These are phyloP conservation scores for Candida lessepsii DNA, from an alignment of 805 yeast genomes.

Conservation along the genomic window DNA sequence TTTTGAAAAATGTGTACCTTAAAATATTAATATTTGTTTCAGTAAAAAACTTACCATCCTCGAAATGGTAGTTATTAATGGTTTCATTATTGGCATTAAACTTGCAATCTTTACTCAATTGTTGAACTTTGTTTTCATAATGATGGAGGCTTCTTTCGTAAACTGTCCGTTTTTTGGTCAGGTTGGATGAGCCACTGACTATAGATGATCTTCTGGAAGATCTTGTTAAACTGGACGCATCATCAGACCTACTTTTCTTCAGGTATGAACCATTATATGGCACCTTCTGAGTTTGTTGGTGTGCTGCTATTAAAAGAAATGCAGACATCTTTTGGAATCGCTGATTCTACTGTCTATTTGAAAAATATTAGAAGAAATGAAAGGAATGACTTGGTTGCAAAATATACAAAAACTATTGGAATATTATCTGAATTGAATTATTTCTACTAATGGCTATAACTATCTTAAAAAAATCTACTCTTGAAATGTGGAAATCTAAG, in stretches of 20 bases:
- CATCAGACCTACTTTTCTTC: constrained; percentile 7
- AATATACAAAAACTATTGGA: not conserved
- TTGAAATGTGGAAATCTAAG: not conserved
- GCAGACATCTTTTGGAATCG: constrained; percentile 15
- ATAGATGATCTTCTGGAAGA: constrained; percentile 12
- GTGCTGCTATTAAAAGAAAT: constrained; percentile 14
- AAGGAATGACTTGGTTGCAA: not conserved
- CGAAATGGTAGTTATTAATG: constrained; percentile 10
- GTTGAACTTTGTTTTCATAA: constrained; percentile 9
- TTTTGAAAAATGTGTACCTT: constrained; percentile 15
- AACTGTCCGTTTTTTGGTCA: constrained; percentile 1
- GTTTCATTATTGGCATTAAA: constrained; percentile 13
- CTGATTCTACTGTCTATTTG: not conserved
- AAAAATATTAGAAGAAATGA: not conserved
- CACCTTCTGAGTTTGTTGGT: constrained; percentile 12
- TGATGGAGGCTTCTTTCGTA: constrained; percentile 7
- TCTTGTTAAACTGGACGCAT: constrained; percentile 11
- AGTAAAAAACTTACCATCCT: constrained; percentile 12
- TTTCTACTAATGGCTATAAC: too few relatives aligned
- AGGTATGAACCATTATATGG: too few relatives aligned
- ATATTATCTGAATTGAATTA: not conserved
- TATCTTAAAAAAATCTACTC: too few relatives aligned
- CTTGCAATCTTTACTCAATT: constrained; percentile 10
- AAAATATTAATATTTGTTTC: constrained; percentile 14
- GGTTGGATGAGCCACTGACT: constrained; percentile 8